phyloP scores from a whole-genome alignment of 2,329 filamentous ascomycete species.

The Ophiostoma pallidulum region DNA sequence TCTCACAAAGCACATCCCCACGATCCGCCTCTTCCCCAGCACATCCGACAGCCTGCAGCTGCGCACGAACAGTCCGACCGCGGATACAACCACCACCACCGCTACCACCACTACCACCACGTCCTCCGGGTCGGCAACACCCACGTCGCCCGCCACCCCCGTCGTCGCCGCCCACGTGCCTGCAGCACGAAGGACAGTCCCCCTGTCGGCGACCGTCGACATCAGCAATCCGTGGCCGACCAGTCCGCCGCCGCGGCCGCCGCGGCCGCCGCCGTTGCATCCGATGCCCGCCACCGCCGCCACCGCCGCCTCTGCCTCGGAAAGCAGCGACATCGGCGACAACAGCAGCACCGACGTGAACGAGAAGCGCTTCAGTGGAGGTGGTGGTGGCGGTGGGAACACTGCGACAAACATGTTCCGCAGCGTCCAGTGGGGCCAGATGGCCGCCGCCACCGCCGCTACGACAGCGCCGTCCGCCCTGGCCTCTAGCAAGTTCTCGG shows the following conservation, averaged over 20 bases:
- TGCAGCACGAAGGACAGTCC: no score
- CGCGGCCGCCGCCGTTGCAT: constrained; percentile 8
- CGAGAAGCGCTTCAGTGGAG: constrained; percentile 1
- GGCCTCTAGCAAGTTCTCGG: not conserved
- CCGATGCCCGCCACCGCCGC: not conserved
- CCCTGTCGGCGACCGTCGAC: no score
- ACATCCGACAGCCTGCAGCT: not conserved
- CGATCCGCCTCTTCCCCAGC: constrained; percentile 14
- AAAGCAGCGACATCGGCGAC: not conserved
- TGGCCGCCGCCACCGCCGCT: not conserved
- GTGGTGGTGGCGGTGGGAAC: no score
- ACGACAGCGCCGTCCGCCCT: not conserved
- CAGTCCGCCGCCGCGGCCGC: constrained; percentile 1
- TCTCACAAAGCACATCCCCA: constrained; percentile 4
- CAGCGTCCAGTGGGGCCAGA: constrained; percentile 1
- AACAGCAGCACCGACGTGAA: not conserved
- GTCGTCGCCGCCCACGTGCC: no score
- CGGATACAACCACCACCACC: not conserved
- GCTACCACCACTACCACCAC: not conserved
- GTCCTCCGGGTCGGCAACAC: not conserved
- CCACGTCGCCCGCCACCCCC: not conserved
- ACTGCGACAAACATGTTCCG: constrained; percentile 2
- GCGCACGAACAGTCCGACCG: not conserved
- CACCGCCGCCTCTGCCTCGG: not conserved
- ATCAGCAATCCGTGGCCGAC: constrained; percentile 11